Base-by-base conservation (phyloP, 306 rosid species). In the Malus domestica region DNA sequence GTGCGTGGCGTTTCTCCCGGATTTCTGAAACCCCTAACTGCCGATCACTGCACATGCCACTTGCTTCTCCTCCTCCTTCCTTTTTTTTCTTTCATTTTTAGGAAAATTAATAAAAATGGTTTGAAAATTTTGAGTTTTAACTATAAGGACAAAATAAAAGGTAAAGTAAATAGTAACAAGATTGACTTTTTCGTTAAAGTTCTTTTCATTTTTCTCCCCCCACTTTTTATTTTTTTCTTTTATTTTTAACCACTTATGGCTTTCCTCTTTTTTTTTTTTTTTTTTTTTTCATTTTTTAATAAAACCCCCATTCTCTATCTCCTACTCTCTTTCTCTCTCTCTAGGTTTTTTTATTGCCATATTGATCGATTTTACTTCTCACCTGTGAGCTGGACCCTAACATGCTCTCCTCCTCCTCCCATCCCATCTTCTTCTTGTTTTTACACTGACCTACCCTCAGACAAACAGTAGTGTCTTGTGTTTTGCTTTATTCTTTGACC, bases 1-100 rank as follows among this genome's bases (percentile, higher is more conserved):
- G 79, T 76, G 86, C 69, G 81, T 49, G 76, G 81, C 76, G 79
- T 83, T 79, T 76, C 76, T 79, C 67, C 78, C 38, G 78, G 78
- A 70, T 74, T 64, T 79, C 6, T 49, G 78, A 79, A 79, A 46
- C 66, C 79, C 82, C 38, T 4, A 80, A 79, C 86, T 71, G 72
- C 83, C 65, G 57, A 73, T 77, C 76, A 35, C 52, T 29, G 63
- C 85, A 82, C 85, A 82, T 82, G 85, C 80, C 78, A 20, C 78
- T 55, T 65, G 74, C 84, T 51, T 51, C 12, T 59, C 55, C 60
- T 14, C 8, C 35, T 29, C 38, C 16, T 29, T 27, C 30, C 19
- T 18, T 27, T 18, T 51, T 1, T 51, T 51, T 11, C 57, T 51
- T 40, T 40, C 44, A 27, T 27, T 27, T 27, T 27, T 27, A 27